Conservation (phyloP, 2,329 filamentous ascomycete species). For the Xylaria arbuscula region DNA sequence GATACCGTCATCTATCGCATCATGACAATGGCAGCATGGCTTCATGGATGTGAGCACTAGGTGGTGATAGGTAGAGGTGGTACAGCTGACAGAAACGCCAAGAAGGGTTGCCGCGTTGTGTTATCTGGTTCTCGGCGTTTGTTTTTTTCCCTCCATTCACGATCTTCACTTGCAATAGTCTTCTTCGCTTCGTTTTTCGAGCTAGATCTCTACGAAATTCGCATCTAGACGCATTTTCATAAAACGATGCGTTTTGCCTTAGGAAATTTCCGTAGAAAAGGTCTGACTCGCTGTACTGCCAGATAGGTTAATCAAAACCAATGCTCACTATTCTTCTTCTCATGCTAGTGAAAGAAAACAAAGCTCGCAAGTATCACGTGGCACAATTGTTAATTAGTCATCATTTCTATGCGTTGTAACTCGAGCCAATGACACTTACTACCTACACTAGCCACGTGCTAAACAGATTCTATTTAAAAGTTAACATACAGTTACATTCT, state of each 20-base stretch:
- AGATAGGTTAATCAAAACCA: conserved; percentile 33
- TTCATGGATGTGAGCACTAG: conserved; percentile 21
- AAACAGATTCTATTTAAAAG: no score
- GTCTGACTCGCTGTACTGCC: conserved; percentile 31
- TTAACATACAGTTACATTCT: neutral
- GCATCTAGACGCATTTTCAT: conserved; percentile 25
- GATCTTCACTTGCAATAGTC: conserved; percentile 39
- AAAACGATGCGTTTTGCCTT: conserved; percentile 28
- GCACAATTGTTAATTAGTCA: neutral
- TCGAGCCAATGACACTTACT: neutral
- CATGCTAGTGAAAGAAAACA: neutral
- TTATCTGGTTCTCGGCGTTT: conserved; percentile 30
- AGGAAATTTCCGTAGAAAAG: conserved; percentile 21
- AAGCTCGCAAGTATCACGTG: neutral
- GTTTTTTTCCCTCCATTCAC: conserved; percentile 15
- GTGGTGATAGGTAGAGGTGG: conserved; percentile 17
- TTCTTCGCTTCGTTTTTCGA: conserved; percentile 36
- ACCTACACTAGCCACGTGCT: no score
- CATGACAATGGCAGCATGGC: conserved; percentile 17
- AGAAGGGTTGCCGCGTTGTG: conserved; percentile 29
- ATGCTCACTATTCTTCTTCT: conserved; percentile 8
- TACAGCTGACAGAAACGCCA: conserved; percentile 23
- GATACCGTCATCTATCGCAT: conserved; percentile 14
- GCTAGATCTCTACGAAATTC: conserved; percentile 35
- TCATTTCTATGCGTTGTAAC: neutral